Base-by-base conservation (phyloP, 2,329 filamentous ascomycete genomes). In the Nemania sp. region DNA sequence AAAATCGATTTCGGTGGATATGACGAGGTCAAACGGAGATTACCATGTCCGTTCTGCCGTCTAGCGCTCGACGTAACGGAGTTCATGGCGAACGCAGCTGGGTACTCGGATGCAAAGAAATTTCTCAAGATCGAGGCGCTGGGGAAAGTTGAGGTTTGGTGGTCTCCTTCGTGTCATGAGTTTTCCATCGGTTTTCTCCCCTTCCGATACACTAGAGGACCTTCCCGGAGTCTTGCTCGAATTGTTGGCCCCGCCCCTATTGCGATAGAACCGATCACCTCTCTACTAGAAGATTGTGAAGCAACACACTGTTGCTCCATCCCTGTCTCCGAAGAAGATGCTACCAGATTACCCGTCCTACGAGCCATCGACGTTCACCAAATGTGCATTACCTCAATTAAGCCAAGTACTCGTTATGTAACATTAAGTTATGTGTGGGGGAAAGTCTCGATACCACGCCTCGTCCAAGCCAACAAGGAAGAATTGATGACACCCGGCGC, bases 381-480 rank as follows among this genome's bases (percentile, higher is more conserved):
- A 14, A 41, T 42, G 46, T 41, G 46, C 26, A 20, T 49, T 19
- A 31, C 28, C 7, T 7, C 24, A 2, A 42, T 41, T 3, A 3
- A 6, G 9, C 20, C 19, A 1, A 24, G n/a, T 4, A 23, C 24
- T 7, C 34, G 14, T 14, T 49, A 49, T 19, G 19, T 49, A 2
- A 30, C 47, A 1, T 22, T 49, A 11, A 49, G 47, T 22, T 49
- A 49, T 14, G 37, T 49, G 2, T 49, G 47, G 47, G 47, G 47
- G 14, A 17, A 9, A 9, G n/a, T 12, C 4, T 3, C 37, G 2
- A 12, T 15, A 12, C 8, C 14, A n/a, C 4, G 15, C 3, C 47
- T 37, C 15, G 2, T 30, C 14, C 19, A 8, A 14, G 30, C 8
- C 9, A 50, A 50, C 15, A 50, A 36, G 17, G 20, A 22, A 6